phyloP scores from a whole-genome alignment of 2,329 filamentous ascomycete species.

The Diplodia sapinea region DNA sequence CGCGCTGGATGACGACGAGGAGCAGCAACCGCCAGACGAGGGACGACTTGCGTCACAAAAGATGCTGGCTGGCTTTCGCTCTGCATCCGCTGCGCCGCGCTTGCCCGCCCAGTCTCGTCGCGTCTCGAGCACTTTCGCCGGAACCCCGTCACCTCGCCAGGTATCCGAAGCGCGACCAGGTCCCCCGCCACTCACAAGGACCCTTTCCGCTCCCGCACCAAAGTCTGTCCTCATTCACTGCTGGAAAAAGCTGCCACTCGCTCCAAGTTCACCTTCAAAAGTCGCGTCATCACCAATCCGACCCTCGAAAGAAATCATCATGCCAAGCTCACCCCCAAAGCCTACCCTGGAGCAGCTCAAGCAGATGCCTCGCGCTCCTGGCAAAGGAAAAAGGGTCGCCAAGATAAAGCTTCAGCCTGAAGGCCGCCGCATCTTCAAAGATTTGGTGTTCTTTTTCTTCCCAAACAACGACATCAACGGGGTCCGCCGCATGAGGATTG shows the following conservation, averaged over 20 bases:
- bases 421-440: slow-evolving; percentile 42
- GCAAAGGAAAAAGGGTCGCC: slow-evolving; percentile 41
- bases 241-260: background rate
- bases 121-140: slow-evolving; percentile 1
- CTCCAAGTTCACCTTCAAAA: background rate
- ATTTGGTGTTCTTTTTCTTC: slow-evolving; percentile 61
- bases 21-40: slow-evolving; percentile 36
- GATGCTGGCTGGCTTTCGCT: slow-evolving; percentile 27
- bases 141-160: background rate
- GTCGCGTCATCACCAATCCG: background rate
- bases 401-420: slow-evolving; percentile 44
- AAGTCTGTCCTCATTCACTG: background rate
- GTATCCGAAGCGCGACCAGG: background rate
- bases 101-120: background rate
- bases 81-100: background rate
- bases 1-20: slow-evolving; percentile 33
- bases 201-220: slow-evolving; percentile 1
- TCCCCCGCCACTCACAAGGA: background rate
- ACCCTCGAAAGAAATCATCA: background rate
- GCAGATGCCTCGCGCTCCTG: slow-evolving; percentile 40
- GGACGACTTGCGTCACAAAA: slow-evolving; percentile 35
- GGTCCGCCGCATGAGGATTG: slow-evolving; percentile 72
- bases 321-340: background rate
- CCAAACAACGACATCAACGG: slow-evolving; percentile 77
- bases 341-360: slow-evolving; percentile 3